phyloP scores from a whole-genome alignment of 129 eudicot genomes.

The Flaveria ramosissima region DNA sequence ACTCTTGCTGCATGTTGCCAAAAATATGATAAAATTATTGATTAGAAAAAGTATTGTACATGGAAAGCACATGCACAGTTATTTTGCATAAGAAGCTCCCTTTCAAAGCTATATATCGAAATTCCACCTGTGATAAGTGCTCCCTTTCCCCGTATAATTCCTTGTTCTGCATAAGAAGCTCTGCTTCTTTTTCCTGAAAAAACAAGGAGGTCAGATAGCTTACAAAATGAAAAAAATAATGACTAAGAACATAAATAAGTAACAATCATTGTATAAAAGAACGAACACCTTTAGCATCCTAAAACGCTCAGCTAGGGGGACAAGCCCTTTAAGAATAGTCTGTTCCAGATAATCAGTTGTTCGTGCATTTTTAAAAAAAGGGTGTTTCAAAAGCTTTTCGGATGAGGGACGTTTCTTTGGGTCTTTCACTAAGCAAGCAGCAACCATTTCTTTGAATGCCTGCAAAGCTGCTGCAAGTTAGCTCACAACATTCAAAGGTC shows the following conservation, averaged over 20 bases:
- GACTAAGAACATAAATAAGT: background rate
- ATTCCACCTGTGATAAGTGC: constrained; percentile 82
- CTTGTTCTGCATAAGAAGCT: constrained; percentile 78
- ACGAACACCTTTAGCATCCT: constrained; percentile 74
- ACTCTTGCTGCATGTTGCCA: constrained; percentile 79
- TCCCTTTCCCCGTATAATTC: constrained; percentile 83
- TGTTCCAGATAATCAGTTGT: constrained; percentile 65
- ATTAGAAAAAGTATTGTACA: constrained; percentile 1
- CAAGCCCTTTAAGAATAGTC: constrained; percentile 62
- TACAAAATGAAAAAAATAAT: constrained; percentile 6
- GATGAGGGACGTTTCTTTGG: constrained; percentile 93
- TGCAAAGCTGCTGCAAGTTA: constrained; percentile 46
- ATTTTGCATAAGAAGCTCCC: background rate
- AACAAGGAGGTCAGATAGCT: constrained; percentile 19
- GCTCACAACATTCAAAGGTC: constrained; percentile 23
- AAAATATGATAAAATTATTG: constrained; percentile 7
- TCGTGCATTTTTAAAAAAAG: constrained; percentile 85
- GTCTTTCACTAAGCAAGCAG: constrained; percentile 97
- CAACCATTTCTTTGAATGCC: constrained; percentile 93
- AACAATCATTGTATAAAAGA: background rate
- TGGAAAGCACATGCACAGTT: background rate
- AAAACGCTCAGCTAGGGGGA: constrained; percentile 83
- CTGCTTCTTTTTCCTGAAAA: constrained; percentile 87
- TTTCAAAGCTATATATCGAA: constrained; percentile 11
- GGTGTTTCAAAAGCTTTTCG: constrained; percentile 91